phyloP scores from a whole-genome alignment of 176 grass and related monocot genomes.

The Lolium rigidum region DNA sequence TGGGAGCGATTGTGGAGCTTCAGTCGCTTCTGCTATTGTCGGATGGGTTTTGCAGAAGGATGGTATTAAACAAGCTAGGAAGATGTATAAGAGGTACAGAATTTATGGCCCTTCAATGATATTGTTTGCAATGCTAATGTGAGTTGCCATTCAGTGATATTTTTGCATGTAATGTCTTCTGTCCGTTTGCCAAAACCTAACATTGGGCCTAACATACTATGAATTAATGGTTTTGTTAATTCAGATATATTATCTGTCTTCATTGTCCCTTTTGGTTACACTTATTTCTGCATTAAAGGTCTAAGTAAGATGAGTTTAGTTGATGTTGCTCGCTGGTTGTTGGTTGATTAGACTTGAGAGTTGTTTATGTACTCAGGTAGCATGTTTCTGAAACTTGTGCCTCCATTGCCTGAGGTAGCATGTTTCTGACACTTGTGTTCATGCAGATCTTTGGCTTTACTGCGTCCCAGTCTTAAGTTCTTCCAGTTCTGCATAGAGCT shows the following conservation, averaged over 20 bases:
- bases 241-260: background rate
- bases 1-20: constrained; percentile 59
- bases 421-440: constrained; percentile 4
- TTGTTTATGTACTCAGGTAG: background rate
- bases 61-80: constrained; percentile 71
- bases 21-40: constrained; percentile 60
- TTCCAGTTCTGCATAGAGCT: constrained; percentile 69
- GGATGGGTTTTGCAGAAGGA: constrained; percentile 77
- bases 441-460: constrained; percentile 65
- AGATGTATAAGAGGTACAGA: constrained; percentile 73
- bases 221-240: background rate
- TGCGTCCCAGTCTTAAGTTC: constrained; percentile 63
- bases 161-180: background rate
- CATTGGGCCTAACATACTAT: background rate
- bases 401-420: background rate
- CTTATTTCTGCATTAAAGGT: constrained; percentile 5
- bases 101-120: background rate
- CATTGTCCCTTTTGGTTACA: background rate
- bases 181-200: constrained; percentile 3
- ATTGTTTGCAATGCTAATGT: background rate
- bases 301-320: background rate
- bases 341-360: background rate
- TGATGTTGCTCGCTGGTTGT: background rate
- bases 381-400: constrained; percentile 16
- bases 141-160: background rate